These are phyloP conservation scores for Populus alba DNA, from an alignment of 345 rosid species.

Conservation along the genomic window DNA sequence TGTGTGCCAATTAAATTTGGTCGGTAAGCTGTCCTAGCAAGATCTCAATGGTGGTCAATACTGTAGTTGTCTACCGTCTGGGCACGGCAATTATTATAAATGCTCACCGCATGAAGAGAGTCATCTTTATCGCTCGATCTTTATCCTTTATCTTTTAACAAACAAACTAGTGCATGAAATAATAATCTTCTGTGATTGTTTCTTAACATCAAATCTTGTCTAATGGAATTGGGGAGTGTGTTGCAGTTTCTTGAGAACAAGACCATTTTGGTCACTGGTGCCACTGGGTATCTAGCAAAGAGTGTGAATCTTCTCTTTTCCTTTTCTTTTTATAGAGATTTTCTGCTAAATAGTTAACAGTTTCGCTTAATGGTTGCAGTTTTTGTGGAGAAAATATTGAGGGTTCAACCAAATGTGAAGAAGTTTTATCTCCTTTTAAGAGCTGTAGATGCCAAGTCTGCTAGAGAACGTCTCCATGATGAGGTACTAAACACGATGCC, in stretches of 20 bases:
- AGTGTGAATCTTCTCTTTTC: constrained; percentile 12
- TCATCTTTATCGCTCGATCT: not conserved
- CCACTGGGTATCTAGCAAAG: constrained; percentile 46
- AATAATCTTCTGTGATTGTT: not conserved
- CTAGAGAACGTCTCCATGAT: not conserved
- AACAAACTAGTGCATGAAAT: not conserved
- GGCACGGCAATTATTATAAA: not conserved
- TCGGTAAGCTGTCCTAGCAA: not conserved
- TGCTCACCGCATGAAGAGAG: no score
- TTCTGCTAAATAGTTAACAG: not conserved
- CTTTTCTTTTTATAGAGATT: not conserved
- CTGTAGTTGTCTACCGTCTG: not conserved
- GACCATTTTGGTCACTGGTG: constrained; percentile 43
- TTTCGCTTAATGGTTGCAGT: constrained; percentile 8
- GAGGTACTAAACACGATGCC: constrained; percentile 10
- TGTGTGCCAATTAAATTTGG: not conserved
- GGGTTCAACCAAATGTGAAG: constrained; percentile 27
- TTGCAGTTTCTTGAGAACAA: constrained; percentile 34
- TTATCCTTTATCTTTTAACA: not conserved
- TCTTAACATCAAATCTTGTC: not conserved
- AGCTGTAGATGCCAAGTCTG: constrained; percentile 21
- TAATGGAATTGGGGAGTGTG: constrained; percentile 30
- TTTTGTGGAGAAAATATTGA: constrained; percentile 22
- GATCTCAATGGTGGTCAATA: no score
- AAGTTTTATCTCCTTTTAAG: constrained; percentile 25